These are phyloP conservation scores for Pichia kudriavzevii DNA, from an alignment of 1,139 yeast genomes.

Conservation along the genomic window DNA sequence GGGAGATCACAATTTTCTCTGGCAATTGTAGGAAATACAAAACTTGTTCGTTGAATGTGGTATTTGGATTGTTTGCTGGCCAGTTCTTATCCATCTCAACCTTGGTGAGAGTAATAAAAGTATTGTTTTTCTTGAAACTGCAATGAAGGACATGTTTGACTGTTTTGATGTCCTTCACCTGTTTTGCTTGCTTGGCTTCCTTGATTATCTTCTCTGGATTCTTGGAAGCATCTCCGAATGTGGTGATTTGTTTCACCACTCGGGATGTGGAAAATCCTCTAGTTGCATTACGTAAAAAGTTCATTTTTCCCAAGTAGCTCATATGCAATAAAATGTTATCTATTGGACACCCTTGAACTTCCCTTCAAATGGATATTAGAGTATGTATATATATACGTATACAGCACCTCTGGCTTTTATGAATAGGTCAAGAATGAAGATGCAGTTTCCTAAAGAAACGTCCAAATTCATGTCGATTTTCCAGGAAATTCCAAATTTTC, in stretches of 20 bases:
- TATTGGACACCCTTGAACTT: no score
- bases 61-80: constrained; percentile 46
- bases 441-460: no score
- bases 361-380: no score
- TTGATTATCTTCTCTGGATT: constrained; percentile 10
- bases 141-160: constrained; percentile 69
- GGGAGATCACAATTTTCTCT: constrained; percentile 60
- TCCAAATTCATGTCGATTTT: no score
- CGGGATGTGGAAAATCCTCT: constrained; percentile 8
- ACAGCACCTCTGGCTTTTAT: no score
- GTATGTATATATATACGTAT: no score
- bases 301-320: no score
- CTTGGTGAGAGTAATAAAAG: constrained; percentile 68
- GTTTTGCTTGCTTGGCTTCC: constrained; percentile 9
- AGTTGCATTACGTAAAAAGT: constrained; percentile 1
- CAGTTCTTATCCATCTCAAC: constrained; percentile 60
- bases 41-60: constrained; percentile 66
- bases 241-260: constrained; percentile 10
- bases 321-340: no score
- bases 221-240: constrained; percentile 23
- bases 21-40: constrained; percentile 74
- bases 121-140: constrained; percentile 73
- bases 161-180: constrained; percentile 24
- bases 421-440: no score
- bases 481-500: no score